A percentile compares a stretch with the other conserved stretches of the same genome.
These are phyloP conservation scores for Chlorella sp. DNA, from an alignment of 139 green algal genomes.

Conservation along the genomic window DNA sequence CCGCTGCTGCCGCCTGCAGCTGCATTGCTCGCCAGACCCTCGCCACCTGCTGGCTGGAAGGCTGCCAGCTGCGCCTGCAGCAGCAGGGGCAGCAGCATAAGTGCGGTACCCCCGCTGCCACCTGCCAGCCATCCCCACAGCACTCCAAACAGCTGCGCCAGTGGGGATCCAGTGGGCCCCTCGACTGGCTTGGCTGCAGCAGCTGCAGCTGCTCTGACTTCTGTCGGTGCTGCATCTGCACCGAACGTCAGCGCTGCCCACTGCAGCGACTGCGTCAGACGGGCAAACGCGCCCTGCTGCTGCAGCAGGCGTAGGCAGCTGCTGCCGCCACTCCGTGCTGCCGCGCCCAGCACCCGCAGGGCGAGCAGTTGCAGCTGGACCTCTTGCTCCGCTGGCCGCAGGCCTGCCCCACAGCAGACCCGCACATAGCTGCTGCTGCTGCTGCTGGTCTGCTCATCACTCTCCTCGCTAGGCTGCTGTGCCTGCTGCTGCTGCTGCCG, in stretches of 20 bases:
- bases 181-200: neutral
- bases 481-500: neutral
- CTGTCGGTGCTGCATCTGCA: neutral
- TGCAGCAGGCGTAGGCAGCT: conserved; percentile 1
- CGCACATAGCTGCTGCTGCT: neutral
- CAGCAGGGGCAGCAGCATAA: conserved; percentile 12
- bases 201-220: neutral
- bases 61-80: conserved; percentile 11
- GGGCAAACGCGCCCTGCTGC: conserved; percentile 21
- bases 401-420: neutral
- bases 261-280: conserved; percentile 54
- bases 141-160: conserved; percentile 46
- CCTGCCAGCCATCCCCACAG: conserved; percentile 37
- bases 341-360: conserved; percentile 32
- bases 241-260: conserved; percentile 49
- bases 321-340: neutral
- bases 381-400: conserved; percentile 32
- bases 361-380: conserved; percentile 45
- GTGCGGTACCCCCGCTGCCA: neutral
- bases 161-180: neutral
- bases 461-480: neutral
- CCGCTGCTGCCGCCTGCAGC: neutral
- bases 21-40: too few relatives aligned
- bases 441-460: neutral
- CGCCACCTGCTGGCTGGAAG: neutral